Percentiles rank a stretch among this genome's conserved stretches.
phyloP scores from a whole-genome alignment of 2,329 filamentous ascomycete genomes.

The Aspergillus brasiliensis region DNA sequence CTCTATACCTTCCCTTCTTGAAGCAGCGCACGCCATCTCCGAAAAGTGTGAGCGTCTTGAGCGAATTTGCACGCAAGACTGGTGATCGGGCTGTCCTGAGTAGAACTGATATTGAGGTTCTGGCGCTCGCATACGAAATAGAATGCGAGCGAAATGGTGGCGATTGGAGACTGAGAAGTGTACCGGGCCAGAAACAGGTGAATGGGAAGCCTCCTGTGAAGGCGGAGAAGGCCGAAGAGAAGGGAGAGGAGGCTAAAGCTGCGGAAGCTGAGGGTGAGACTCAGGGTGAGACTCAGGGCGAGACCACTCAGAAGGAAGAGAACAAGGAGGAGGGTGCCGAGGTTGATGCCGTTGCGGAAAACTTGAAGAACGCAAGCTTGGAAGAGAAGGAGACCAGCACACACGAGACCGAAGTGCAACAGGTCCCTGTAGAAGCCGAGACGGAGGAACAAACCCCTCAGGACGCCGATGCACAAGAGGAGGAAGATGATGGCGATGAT shows the following conservation, averaged over 20 bases:
- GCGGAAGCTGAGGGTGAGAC: conserved; percentile 24
- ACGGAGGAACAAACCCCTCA: conserved; percentile 5
- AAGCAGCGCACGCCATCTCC: conserved; percentile 73
- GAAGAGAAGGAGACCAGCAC: conserved; percentile 25
- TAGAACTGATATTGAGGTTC: conserved; percentile 81
- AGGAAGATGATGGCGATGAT: conserved; percentile 44
- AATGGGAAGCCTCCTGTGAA: conserved; percentile 67
- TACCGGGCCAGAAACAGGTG: conserved; percentile 75
- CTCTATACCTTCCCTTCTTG: conserved; percentile 80
- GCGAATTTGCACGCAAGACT: conserved; percentile 83
- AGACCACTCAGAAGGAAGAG: neutral
- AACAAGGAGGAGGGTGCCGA: conserved; percentile 27
- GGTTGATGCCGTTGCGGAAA: conserved; percentile 34
- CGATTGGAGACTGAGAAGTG: conserved; percentile 78
- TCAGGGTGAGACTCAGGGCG: neutral
- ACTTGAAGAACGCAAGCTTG: conserved; percentile 29
- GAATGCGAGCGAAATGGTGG: conserved; percentile 89
- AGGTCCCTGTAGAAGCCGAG: conserved; percentile 22
- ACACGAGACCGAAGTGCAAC: conserved; percentile 11
- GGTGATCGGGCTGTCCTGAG: conserved; percentile 88
- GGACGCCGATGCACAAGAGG: conserved; percentile 15
- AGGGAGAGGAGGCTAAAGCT: neutral
- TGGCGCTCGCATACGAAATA: conserved; percentile 91
- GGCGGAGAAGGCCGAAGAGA: conserved; percentile 36
- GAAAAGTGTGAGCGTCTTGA: conserved; percentile 76